Conservation (phyloP, 2,329 filamentous ascomycete species). For the Fusarium brachygibbosum region DNA sequence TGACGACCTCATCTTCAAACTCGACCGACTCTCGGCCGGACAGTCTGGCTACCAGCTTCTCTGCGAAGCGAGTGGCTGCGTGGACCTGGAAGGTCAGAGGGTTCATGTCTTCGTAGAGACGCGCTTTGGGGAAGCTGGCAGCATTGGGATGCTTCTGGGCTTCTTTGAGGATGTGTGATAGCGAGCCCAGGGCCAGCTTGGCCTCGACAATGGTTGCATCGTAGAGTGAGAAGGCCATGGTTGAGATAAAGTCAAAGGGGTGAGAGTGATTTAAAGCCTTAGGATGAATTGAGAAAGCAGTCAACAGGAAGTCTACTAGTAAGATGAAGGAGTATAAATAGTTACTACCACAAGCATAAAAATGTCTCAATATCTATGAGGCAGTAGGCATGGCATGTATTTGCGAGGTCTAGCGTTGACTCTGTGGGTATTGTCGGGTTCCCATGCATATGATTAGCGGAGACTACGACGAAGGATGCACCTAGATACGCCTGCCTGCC, state of each 20-base stretch:
- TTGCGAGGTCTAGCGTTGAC: background rate
- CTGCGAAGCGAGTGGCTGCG: conserved; percentile 47
- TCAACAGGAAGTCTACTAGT: background rate
- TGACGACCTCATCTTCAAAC: conserved; percentile 47
- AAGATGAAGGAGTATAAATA: background rate
- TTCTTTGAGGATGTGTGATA: conserved; percentile 50
- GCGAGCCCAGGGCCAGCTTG: conserved; percentile 44
- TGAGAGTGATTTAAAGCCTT: background rate
- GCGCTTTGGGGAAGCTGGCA: conserved; percentile 48
- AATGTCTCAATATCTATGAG: conserved; percentile 11
- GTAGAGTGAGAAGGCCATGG: conserved; percentile 52
- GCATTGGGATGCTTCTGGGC: conserved; percentile 50
- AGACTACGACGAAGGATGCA: background rate
- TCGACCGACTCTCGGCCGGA: conserved; percentile 46
- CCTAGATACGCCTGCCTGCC: background rate
- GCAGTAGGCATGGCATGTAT: background rate
- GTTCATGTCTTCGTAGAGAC: conserved; percentile 56
- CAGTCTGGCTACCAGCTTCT: conserved; percentile 49
- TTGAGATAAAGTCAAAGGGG: background rate
- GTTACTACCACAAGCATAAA: background rate
- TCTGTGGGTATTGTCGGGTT: background rate
- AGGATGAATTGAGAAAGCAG: background rate
- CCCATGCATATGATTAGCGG: background rate
- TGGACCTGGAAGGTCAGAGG: conserved; percentile 54
- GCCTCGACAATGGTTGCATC: conserved; percentile 51